Evolutionary conservation across 148 eudicot species (phyloP).

Genomic region (Persicaria maculosa): DNA sequence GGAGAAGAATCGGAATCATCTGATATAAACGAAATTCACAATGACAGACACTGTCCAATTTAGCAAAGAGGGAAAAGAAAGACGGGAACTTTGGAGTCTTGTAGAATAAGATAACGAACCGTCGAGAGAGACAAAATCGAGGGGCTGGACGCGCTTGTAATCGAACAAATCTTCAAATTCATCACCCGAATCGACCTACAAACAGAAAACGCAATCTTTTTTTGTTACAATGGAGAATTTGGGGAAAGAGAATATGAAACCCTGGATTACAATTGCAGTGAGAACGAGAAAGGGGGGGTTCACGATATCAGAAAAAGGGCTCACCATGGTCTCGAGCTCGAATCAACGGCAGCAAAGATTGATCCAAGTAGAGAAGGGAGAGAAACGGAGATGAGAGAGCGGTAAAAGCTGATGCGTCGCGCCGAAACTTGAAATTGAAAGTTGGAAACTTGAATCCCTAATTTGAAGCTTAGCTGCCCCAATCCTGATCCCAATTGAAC

Average conservation of each 20-base stretch:
- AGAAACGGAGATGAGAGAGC: background rate
- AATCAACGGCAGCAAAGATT: slow-evolving; percentile 2
- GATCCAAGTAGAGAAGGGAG: background rate
- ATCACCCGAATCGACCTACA: slow-evolving; percentile 42
- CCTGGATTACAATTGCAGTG: background rate
- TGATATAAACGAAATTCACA: background rate
- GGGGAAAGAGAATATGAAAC: slow-evolving; percentile 6
- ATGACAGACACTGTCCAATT: background rate
- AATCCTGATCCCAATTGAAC: too few relatives aligned
- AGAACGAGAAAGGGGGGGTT: background rate
- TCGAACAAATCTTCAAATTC: slow-evolving; percentile 88
- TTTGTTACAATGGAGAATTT: background rate
- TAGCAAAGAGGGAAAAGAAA: background rate
- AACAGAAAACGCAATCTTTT: background rate
- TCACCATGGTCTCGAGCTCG: background rate
- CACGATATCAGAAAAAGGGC: background rate
- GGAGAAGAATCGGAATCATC: slow-evolving; percentile 52
- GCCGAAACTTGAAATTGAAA: background rate
- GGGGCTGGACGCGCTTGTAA: slow-evolving; percentile 78
- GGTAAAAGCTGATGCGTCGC: background rate
- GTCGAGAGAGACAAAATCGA: slow-evolving; percentile 32
- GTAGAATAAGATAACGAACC: slow-evolving; percentile 29
- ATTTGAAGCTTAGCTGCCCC: too few relatives aligned
- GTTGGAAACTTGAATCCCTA: background rate
- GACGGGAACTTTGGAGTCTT: background rate